Evolutionary conservation across 352 stramenopile genomes (phyloP).

Genomic region (Phytophthora palmivora): DNA sequence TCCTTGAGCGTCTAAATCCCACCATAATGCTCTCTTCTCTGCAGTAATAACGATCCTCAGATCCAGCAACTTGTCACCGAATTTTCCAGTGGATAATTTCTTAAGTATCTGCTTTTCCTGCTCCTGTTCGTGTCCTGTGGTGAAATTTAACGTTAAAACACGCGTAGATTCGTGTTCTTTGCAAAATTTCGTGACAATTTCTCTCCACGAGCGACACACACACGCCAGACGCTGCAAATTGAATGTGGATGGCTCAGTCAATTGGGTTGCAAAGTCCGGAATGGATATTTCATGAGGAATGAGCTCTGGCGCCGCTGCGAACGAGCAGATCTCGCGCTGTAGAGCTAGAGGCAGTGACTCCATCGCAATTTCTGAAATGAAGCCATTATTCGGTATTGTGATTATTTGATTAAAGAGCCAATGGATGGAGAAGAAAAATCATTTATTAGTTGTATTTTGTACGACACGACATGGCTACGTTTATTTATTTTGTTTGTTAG

Average conservation of each 20-base stretch:
- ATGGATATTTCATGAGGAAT: slow-evolving; percentile 27
- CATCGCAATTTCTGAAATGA: slow-evolving; percentile 22
- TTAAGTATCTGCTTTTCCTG: slow-evolving; percentile 29
- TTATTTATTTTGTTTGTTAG: background rate
- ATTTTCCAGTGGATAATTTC: slow-evolving; percentile 11
- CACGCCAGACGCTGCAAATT: slow-evolving; percentile 36
- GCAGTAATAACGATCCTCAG: slow-evolving; percentile 38
- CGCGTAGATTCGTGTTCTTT: slow-evolving; percentile 20
- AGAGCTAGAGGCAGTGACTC: slow-evolving; percentile 35
- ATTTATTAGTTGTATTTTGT: background rate
- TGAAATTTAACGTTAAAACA: slow-evolving; percentile 41
- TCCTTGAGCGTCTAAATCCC: slow-evolving; percentile 36
- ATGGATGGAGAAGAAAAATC: background rate
- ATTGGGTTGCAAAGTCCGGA: slow-evolving; percentile 36
- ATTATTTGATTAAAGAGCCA: background rate
- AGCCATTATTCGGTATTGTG: background rate
- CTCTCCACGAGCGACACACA: slow-evolving; percentile 43
- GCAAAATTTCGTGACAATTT: slow-evolving; percentile 27
- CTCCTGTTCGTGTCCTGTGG: slow-evolving; percentile 30
- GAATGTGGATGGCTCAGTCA: slow-evolving; percentile 33
- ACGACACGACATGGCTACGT: slow-evolving; percentile 4
- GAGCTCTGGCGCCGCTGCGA: slow-evolving; percentile 44
- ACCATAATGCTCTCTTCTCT: slow-evolving; percentile 43
- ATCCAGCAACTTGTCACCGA: slow-evolving; percentile 32
- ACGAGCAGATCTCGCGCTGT: slow-evolving; percentile 46